phyloP scores from a whole-genome alignment of 495 filamentous ascomycete genomes.

The Penicillium subrubescens region DNA sequence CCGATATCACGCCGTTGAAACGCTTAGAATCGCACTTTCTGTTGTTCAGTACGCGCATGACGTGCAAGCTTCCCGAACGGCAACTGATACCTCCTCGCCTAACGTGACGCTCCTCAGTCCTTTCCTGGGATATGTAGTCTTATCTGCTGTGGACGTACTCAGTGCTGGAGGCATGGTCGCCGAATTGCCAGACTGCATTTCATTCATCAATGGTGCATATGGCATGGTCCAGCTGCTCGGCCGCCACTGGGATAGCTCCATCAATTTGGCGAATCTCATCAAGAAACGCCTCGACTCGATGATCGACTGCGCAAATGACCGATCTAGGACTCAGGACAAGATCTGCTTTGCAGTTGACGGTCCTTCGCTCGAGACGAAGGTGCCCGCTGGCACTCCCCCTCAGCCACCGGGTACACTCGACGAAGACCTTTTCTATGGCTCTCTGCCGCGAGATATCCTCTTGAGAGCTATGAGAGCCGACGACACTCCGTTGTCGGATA shows the following conservation, averaged over 20 bases:
- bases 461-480: slow-evolving; percentile 37
- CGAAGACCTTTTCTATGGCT: slow-evolving; percentile 43
- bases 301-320: slow-evolving; percentile 32
- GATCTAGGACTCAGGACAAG: slow-evolving; percentile 28
- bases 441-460: slow-evolving; percentile 34
- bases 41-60: slow-evolving; percentile 30
- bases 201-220: slow-evolving; percentile 47
- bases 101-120: slow-evolving; percentile 39
- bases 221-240: slow-evolving; percentile 38
- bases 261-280: slow-evolving; percentile 31
- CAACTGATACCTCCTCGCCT: slow-evolving; percentile 15
- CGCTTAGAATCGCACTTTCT: slow-evolving; percentile 38
- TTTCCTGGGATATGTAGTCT: slow-evolving; percentile 45
- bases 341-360: slow-evolving; percentile 37
- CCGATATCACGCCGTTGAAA: slow-evolving; percentile 44
- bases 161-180: slow-evolving; percentile 38
- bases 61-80: slow-evolving; percentile 22
- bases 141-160: slow-evolving; percentile 51
- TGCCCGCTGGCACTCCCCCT: slow-evolving; percentile 26
- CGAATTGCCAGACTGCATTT: slow-evolving; percentile 46
- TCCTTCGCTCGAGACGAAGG: slow-evolving; percentile 35
- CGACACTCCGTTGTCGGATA: slow-evolving; percentile 24
- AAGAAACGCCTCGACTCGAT: slow-evolving; percentile 35
- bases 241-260: slow-evolving; percentile 37
- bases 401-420: slow-evolving; percentile 13